These are phyloP conservation scores for Xylaria flabelliformis DNA, from an alignment of 495 filamentous ascomycete species.

Conservation along the genomic window DNA sequence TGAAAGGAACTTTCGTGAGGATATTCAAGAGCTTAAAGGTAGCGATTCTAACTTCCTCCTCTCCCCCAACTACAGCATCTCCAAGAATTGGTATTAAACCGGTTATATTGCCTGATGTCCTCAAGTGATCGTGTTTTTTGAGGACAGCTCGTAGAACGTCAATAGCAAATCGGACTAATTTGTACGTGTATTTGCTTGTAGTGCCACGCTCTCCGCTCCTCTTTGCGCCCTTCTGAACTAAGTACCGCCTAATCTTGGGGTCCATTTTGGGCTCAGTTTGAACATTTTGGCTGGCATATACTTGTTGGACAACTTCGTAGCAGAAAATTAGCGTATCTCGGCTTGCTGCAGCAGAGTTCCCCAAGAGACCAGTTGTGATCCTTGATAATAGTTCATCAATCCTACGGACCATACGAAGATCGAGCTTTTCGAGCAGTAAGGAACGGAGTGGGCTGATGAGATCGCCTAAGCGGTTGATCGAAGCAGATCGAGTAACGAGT, in stretches of 20 bases:
- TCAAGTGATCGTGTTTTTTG: slow-evolving; percentile 78
- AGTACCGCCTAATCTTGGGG: slow-evolving; percentile 70
- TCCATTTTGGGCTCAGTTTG: slow-evolving; percentile 56
- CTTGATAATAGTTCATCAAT: slow-evolving; percentile 88
- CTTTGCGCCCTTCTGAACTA: slow-evolving; percentile 76
- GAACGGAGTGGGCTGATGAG: slow-evolving; percentile 78
- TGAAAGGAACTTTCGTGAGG: slow-evolving; percentile 82
- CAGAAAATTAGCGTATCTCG: slow-evolving; percentile 87
- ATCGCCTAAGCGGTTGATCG: slow-evolving; percentile 72
- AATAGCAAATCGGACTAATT: slow-evolving; percentile 83
- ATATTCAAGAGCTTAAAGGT: slow-evolving; percentile 82
- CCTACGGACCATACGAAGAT: slow-evolving; percentile 78
- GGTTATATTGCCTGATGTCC: slow-evolving; percentile 76
- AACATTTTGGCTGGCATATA: slow-evolving; percentile 66
- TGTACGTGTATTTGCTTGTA: slow-evolving; percentile 79
- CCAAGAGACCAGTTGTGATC: slow-evolving; percentile 79
- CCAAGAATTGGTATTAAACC: slow-evolving; percentile 89
- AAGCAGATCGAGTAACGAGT: slow-evolving; percentile 79
- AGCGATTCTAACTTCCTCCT: slow-evolving; percentile 90
- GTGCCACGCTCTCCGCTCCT: slow-evolving; percentile 69
- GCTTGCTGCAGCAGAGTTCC: slow-evolving; percentile 75
- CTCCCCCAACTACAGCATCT: slow-evolving; percentile 77
- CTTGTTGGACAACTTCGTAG: slow-evolving; percentile 88
- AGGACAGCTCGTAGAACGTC: slow-evolving; percentile 83
- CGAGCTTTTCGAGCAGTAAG: slow-evolving; percentile 81